Base-by-base conservation (phyloP, 169 alveolate species). In the Ichthyophthirius multifiliis region DNA sequence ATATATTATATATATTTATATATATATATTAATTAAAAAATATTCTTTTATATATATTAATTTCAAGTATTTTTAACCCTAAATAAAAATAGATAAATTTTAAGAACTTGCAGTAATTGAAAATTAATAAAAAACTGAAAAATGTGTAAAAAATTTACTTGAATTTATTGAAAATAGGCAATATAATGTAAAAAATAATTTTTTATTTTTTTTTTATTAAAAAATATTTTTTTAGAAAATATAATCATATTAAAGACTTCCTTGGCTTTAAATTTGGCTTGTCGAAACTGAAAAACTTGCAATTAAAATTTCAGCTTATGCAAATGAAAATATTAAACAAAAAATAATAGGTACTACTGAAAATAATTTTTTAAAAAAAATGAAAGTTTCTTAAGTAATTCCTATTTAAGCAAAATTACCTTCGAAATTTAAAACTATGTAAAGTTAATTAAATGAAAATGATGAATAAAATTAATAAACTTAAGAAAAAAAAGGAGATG, bases 1-100 rank as follows among this genome's bases (percentile, higher is more conserved):
- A n/a, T n/a, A n/a, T n/a, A n/a, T n/a, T n/a, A n/a, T n/a, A n/a
- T n/a, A n/a, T 6, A 23, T 2, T 27, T 1, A 5, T 0, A 3
- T 27, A 16, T 18, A 16, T 6, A 27, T 27, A 10, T 0, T 55
- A 27, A 10, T 15, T 20, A 27, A 4, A 16, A 55, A 55, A 20
- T 2, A 55, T 20, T 15, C 9, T 55, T 55, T 55, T 20, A 18
- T 27, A 27, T 41, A 9, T 9, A 41, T 41, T 13, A 41, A 9
- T n/a, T n/a, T n/a, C n/a, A n/a, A n/a, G n/a, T n/a, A n/a, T n/a
- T n/a, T n/a, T n/a, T n/a, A n/a, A n/a, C n/a, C n/a, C n/a, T n/a
- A n/a, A n/a, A n/a, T n/a, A n/a, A n/a, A n/a, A n/a, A n/a, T 41
- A 55, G 71, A 55, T 27, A 55, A 55, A 55, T 55, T 55, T 27